phyloP scores from a whole-genome alignment of 2,329 filamentous ascomycete species.

The Diaporthe humulicola region DNA sequence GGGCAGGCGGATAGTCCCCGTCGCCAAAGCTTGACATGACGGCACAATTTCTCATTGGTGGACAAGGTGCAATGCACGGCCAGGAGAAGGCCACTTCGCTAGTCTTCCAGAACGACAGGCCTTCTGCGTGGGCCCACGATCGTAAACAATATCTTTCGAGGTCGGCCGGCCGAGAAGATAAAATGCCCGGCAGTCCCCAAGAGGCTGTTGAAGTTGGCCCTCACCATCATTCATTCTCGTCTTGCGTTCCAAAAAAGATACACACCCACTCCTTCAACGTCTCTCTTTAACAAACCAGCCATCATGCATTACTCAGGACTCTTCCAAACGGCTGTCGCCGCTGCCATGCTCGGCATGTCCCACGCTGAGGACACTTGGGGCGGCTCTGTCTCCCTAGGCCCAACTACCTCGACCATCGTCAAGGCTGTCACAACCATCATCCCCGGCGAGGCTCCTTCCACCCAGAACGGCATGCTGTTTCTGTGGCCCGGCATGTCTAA shows the following conservation, averaged over 20 bases:
- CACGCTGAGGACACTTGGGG: slow-evolving; percentile 26
- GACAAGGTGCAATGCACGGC: not conserved
- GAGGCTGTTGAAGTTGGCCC: too few species aligned
- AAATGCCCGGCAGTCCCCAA: not conserved
- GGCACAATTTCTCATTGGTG: slow-evolving; percentile 2
- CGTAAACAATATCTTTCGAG: not conserved
- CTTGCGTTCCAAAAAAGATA: not conserved
- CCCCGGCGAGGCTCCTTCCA: slow-evolving; percentile 52
- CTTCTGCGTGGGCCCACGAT: not conserved
- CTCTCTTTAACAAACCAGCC: not conserved
- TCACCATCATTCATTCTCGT: not conserved
- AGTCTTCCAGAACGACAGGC: not conserved
- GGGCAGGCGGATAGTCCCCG: not conserved
- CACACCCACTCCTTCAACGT: not conserved
- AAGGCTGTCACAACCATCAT: slow-evolving; percentile 56
- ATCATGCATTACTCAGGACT: slow-evolving; percentile 12
- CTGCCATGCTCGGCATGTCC: not conserved
- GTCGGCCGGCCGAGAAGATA: not conserved
- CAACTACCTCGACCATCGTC: slow-evolving; percentile 46
- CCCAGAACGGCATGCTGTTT: slow-evolving; percentile 54
- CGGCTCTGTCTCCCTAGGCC: slow-evolving; percentile 36
- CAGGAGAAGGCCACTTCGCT: not conserved
- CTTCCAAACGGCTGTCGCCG: slow-evolving; percentile 5
- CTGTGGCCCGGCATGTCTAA: slow-evolving; percentile 61
- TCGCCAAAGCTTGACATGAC: not conserved